Base-by-base conservation (phyloP, 257 asterid species). In the Gentiana dahurica region DNA sequence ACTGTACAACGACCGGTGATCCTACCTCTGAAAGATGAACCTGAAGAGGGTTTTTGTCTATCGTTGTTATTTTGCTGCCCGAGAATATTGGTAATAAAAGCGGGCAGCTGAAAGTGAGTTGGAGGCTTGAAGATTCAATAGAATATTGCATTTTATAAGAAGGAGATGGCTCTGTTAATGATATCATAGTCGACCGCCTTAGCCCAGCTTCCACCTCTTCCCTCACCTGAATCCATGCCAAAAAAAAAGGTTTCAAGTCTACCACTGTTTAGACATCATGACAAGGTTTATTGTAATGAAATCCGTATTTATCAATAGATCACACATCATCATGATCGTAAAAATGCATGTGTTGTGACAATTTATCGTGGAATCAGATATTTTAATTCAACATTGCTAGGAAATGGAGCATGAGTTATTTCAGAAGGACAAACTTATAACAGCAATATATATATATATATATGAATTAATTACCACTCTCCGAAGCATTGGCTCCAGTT, bases 201-300 rank as follows among this genome's bases (percentile, higher is more conserved):
- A 85, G 55, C 47, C 79, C 88, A 13, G 57, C 65, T 49, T 85
- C 95, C 58, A 82, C 79, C 71, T 85, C 95, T 58, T 85, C 95
- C 47, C 79, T 63, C 64, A 85, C 86, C 95, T 85, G 63, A 45
- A 12, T 24, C 24, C 24, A 24, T 24, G 24, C 24, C 24, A 24
- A 24, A 24, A 24, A 15, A 15, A 15, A 15, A 24, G 24, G 24
- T 24, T 24, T 24, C 24, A 24, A 24, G 24, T 24, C 24, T 24
- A 24, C 32, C 5, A 8, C 24, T 41, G 9, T 51, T 51, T 47
- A 10, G 36, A 32, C 6, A 15, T 15, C 51, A 47, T 47, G 8
- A 49, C 5, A 4, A 6, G 24, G 32, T 3, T 36, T 1, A n/a
- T 6, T 8, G 8, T 15, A 51, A 32, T 51, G 8, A 51, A 1